Base-by-base conservation (phyloP, 441 rosid genomes). In the Manihot esculenta region DNA sequence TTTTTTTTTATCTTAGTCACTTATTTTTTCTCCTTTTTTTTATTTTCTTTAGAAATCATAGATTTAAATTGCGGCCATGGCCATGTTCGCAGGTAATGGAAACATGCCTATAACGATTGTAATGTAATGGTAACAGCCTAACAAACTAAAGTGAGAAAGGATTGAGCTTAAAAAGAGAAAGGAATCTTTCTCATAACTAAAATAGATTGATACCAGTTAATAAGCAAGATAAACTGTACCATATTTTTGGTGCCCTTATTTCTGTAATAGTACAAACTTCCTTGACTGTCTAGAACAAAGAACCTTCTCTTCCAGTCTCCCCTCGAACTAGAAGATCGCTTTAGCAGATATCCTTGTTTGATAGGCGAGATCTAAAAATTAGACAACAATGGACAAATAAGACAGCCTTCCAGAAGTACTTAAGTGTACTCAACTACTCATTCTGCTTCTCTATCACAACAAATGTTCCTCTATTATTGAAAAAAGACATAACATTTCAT, bases 251-350 rank as follows among this genome's bases (percentile, higher is more conserved):
- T 71, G 73, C 83, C 84, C 80, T 85, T 88, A 82, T 77, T 87
- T 78, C 80, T 81, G 79, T 88, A 89, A 81, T 91, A 94, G 79
- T 82, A 89, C 72, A 94, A 80, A 69, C 86, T 84, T 70, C 98
- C 98, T 73, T 81, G 95, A 74, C 86, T 88, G 72, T 94, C 92
- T 17, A 91, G 93, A 54, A 94, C 93, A 78, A 94, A 94, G 80
- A 91, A 91, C 77, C 90, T 88, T 79, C 98, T 89, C 78, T 91
- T 91, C 95, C 97, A 94, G 69, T 89, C 92, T 72, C 88, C 86
- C 77, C 91, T 91, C 80, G 76, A 77, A 79, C 84, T 78, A 72
- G 98, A 85, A 21, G 98, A 86, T 61, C 92, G 91, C 78, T 91
- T 91, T 71, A 90, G 75, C 54, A 94, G 82, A 89, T 94, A 91